phyloP scores from a whole-genome alignment of 2,329 filamentous ascomycete genomes.

The Aspergillus neoniger region DNA sequence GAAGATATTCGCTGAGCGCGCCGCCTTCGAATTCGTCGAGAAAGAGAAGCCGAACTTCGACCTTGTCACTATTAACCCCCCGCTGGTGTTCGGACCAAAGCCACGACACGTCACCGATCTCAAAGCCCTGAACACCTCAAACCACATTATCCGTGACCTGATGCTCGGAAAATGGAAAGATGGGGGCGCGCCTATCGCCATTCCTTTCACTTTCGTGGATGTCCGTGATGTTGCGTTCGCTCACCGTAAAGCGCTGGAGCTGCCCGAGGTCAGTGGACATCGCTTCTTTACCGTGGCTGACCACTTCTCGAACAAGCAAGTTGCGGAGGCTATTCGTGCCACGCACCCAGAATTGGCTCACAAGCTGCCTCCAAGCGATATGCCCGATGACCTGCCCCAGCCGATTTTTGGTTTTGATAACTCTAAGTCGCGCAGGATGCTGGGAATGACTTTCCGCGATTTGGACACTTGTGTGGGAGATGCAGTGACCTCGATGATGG shows the following conservation, averaged over 20 bases:
- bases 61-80: slow-evolving; percentile 8
- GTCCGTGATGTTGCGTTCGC: slow-evolving; percentile 14
- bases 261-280: not conserved
- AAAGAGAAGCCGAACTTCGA: slow-evolving; percentile 3
- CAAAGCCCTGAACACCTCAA: not conserved
- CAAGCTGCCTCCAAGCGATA: not conserved
- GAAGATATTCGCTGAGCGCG: slow-evolving; percentile 9
- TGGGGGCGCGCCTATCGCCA: not conserved
- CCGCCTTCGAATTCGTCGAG: slow-evolving; percentile 9
- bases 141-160: not conserved
- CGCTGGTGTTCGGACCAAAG: slow-evolving; percentile 6
- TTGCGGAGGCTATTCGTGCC: not conserved
- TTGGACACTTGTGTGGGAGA: slow-evolving; percentile 3
- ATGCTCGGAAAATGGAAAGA: not conserved
- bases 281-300: slow-evolving; percentile 2
- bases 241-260: slow-evolving; percentile 9
- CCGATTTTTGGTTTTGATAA: not conserved
- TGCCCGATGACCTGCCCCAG: not conserved
- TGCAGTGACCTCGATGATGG: not conserved
- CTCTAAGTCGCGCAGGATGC: not conserved
- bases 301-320: not conserved
- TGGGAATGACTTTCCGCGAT: not conserved
- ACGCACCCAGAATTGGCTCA: not conserved
- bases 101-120: not conserved
- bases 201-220: slow-evolving; percentile 10